phyloP scores from a whole-genome alignment of 192 early-diverging fungal genomes.

The Neocallimastix lanati region DNA sequence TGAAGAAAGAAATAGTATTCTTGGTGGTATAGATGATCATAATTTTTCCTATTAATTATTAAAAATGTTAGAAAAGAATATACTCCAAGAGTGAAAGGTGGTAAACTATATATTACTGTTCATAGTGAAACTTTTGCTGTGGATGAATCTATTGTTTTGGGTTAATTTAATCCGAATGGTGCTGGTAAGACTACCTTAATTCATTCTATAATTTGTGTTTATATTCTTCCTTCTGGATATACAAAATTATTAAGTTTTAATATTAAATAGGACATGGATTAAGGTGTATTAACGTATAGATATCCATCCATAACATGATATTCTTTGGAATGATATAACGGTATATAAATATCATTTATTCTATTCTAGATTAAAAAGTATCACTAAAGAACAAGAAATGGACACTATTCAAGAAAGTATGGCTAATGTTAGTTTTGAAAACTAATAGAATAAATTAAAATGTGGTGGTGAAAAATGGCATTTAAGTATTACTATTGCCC shows the following conservation, averaged over 20 bases:
- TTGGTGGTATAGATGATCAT: slow-evolving; percentile 9
- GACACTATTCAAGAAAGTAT: slow-evolving; percentile 19
- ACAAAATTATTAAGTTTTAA: slow-evolving; percentile 35
- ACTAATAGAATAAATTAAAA: slow-evolving; percentile 34
- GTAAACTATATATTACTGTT: slow-evolving; percentile 34
- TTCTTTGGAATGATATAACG: no score
- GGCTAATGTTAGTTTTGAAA: slow-evolving; percentile 25
- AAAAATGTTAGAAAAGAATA: slow-evolving; percentile 38
- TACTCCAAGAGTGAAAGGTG: slow-evolving; percentile 5
- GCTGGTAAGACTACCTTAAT: slow-evolving; percentile 55
- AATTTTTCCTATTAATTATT: slow-evolving; percentile 31
- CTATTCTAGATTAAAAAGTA: slow-evolving; percentile 49
- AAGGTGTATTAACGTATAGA: slow-evolving; percentile 44
- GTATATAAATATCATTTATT: slow-evolving; percentile 15
- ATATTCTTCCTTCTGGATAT: slow-evolving; percentile 26
- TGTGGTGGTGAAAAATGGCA: slow-evolving; percentile 61
- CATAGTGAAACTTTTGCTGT: slow-evolving; percentile 44
- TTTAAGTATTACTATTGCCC: slow-evolving; percentile 50
- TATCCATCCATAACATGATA: slow-evolving; percentile 54
- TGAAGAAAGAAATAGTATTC: slow-evolving; percentile 28
- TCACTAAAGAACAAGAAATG: slow-evolving; percentile 20
- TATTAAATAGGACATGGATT: slow-evolving; percentile 21
- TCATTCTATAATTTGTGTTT: slow-evolving; percentile 48
- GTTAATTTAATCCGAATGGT: slow-evolving; percentile 36
- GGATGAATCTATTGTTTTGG: slow-evolving; percentile 39